Conservation (phyloP, 2,329 filamentous ascomycete species). For the Diaporthe aspalathi region DNA sequence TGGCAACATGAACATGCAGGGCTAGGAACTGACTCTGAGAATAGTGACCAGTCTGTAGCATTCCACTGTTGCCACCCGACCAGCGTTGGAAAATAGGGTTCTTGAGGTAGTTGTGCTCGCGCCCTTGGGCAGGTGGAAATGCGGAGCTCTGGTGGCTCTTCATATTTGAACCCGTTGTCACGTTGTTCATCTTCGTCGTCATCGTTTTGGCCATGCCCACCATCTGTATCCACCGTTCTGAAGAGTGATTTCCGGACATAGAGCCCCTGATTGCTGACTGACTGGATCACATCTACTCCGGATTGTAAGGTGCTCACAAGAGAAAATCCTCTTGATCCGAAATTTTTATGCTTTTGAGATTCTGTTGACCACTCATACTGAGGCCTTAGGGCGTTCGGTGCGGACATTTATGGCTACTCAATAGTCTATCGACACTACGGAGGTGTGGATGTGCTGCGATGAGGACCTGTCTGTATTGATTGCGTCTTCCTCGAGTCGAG, state of each 20-base stretch:
- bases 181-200: neutral
- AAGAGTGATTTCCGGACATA: neutral
- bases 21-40: neutral
- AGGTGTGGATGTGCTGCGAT: neutral
- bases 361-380: neutral
- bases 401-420: neutral
- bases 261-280: neutral
- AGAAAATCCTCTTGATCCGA: neutral
- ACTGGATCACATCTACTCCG: neutral
- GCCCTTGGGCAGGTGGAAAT: slow-evolving; percentile 5
- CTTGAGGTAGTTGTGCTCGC: neutral
- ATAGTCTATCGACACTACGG: neutral
- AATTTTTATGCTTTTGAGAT: neutral
- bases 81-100: neutral
- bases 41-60: neutral
- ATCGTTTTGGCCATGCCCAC: neutral
- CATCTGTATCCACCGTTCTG: neutral
- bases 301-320: neutral
- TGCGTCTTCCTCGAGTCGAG: neutral
- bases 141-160: slow-evolving; percentile 9
- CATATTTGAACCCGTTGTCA: neutral
- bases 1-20: neutral
- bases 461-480: too few species aligned
- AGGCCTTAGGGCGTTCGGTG: neutral
- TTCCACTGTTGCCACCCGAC: slow-evolving; percentile 11